phyloP scores from a whole-genome alignment of 1,284 basidiomycete species.

The Boletus semigastroideus region DNA sequence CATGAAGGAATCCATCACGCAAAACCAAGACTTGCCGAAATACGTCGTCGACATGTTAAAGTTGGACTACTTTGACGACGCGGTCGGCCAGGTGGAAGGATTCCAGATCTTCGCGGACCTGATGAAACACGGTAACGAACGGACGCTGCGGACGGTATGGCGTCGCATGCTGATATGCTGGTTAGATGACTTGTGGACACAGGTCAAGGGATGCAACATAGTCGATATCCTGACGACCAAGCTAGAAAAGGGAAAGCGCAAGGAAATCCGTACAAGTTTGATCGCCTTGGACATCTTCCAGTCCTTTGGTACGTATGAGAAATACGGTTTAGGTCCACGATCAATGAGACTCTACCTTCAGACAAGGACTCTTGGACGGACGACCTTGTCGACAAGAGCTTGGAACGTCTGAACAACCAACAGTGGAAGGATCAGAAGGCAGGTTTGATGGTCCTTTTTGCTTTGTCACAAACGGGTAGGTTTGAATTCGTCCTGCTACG shows the following conservation, averaged over 20 bases:
- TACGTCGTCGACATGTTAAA: not conserved
- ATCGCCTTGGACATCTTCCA: slow-evolving; percentile 24
- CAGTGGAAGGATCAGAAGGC: slow-evolving; percentile 22
- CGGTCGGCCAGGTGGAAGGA: not conserved
- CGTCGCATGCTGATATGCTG: too few species aligned
- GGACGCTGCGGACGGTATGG: not conserved
- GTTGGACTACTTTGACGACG: not conserved
- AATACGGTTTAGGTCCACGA: not conserved
- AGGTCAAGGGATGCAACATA: not conserved
- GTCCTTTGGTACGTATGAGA: slow-evolving; percentile 12
- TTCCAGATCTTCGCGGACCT: not conserved
- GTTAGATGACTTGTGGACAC: not conserved
- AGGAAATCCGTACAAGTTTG: slow-evolving; percentile 22
- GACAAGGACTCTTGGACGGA: slow-evolving; percentile 8
- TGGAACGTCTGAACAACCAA: slow-evolving; percentile 3
- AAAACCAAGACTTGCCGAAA: not conserved
- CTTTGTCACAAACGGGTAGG: slow-evolving; percentile 23
- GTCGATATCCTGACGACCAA: not conserved
- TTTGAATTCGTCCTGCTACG: not conserved
- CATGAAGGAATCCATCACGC: slow-evolving; percentile 22
- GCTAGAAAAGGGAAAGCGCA: slow-evolving; percentile 1
- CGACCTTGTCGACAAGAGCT: slow-evolving; percentile 14
- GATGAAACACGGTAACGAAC: not conserved
- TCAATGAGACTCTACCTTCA: not conserved
- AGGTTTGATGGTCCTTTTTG: slow-evolving; percentile 24